Evolutionary conservation across 2,329 filamentous ascomycete genomes (phyloP).

Genomic region (Cucurbitaria berberidis): DNA sequence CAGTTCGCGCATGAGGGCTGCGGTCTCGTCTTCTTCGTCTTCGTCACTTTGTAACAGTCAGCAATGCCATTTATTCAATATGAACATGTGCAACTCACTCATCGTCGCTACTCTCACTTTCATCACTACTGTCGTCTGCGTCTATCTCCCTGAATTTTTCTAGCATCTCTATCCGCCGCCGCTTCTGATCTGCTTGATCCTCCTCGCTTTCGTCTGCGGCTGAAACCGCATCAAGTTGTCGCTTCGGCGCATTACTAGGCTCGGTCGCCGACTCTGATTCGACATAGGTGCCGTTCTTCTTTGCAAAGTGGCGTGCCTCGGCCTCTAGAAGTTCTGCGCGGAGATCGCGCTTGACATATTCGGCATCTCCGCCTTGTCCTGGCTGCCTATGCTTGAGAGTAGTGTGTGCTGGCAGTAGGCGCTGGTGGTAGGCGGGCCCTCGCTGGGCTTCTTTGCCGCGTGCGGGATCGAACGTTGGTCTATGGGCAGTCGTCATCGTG

Average conservation of each 20-base stretch:
- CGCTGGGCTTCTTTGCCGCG: constrained; percentile 93
- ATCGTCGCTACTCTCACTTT: constrained; percentile 62
- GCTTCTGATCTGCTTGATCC: constrained; percentile 77
- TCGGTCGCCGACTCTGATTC: constrained; percentile 55
- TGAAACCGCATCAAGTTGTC: constrained; percentile 64
- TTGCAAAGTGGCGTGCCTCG: constrained; percentile 85
- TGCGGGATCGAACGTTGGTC: constrained; percentile 96
- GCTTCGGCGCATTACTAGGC: constrained; percentile 62
- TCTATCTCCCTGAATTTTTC: constrained; percentile 90
- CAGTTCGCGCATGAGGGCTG: constrained; percentile 87
- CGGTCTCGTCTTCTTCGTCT: constrained; percentile 78
- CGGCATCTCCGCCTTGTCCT: constrained; percentile 87
- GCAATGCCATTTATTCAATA: not conserved
- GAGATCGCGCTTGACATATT: constrained; percentile 75
- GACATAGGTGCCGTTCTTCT: constrained; percentile 71
- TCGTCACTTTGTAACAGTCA: constrained; percentile 42
- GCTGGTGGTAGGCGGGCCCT: constrained; percentile 94
- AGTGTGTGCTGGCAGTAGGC: constrained; percentile 91
- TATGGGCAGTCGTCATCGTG: constrained; percentile 65
- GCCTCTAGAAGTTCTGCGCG: constrained; percentile 88
- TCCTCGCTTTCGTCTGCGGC: constrained; percentile 59
- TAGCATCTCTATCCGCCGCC: constrained; percentile 73
- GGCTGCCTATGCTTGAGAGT: constrained; percentile 81
- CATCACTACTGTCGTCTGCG: constrained; percentile 69
- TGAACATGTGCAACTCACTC: constrained; percentile 52